phyloP scores from a whole-genome alignment of 2,329 filamentous ascomycete species.

The Neocucurbitaria cava region DNA sequence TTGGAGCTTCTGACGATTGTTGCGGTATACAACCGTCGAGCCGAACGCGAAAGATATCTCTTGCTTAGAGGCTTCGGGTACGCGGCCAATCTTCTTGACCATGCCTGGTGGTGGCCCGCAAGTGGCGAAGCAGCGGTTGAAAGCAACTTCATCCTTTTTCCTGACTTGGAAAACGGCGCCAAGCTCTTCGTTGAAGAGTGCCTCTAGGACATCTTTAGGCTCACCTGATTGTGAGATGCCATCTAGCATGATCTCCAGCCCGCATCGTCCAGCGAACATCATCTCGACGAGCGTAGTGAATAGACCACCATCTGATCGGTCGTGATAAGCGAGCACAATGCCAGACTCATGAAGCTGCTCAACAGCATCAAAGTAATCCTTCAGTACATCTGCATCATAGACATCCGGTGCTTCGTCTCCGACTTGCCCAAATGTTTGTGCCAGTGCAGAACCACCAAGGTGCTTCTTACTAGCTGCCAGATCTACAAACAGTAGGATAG shows the following conservation, averaged over 20 bases:
- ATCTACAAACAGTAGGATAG: constrained; percentile 88
- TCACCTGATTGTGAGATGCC: constrained; percentile 68
- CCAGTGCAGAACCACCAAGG: constrained; percentile 88
- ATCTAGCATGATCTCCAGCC: constrained; percentile 84
- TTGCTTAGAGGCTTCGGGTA: constrained; percentile 74
- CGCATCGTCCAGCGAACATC: constrained; percentile 96
- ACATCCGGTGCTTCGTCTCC: constrained; percentile 88
- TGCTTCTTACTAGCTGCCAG: constrained; percentile 81
- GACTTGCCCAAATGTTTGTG: constrained; percentile 86
- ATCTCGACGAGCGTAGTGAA: constrained; percentile 92
- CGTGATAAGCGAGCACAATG: constrained; percentile 91
- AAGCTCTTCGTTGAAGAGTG: constrained; percentile 94
- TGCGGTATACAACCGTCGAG: constrained; percentile 70
- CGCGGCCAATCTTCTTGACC: constrained; percentile 82
- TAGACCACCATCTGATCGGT: constrained; percentile 90
- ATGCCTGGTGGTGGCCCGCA: constrained; percentile 83
- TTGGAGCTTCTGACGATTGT: constrained; percentile 77
- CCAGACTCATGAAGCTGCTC: constrained; percentile 70
- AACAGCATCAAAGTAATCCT: constrained; percentile 91
- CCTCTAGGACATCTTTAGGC: constrained; percentile 70
- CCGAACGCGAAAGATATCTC: constrained; percentile 77
- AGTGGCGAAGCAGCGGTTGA: constrained; percentile 89
- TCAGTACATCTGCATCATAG: constrained; percentile 78
- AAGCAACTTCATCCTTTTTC: constrained; percentile 81
- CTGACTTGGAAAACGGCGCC: constrained; percentile 96